phyloP scores from a whole-genome alignment of 2,329 filamentous ascomycete genomes.

The Clonostachys chloroleuca region DNA sequence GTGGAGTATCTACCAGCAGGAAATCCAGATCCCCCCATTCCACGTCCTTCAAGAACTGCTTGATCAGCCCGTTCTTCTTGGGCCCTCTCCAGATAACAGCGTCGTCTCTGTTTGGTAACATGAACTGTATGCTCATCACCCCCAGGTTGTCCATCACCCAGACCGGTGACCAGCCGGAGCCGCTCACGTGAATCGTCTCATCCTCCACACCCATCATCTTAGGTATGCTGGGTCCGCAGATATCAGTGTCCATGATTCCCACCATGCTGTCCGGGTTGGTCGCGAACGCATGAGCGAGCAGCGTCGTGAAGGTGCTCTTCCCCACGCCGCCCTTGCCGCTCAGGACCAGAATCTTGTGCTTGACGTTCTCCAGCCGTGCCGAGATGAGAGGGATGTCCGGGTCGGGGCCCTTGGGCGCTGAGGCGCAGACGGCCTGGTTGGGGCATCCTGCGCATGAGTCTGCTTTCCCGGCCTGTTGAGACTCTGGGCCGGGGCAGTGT shows the following conservation, averaged over 20 bases:
- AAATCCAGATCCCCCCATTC: constrained; percentile 97
- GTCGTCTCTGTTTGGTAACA: constrained; percentile 90
- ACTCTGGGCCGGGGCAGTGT: constrained; percentile 90
- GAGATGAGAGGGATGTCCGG: constrained; percentile 90
- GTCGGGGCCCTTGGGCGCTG: constrained; percentile 90
- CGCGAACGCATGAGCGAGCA: constrained; percentile 87
- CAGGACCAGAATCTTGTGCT: constrained; percentile 89
- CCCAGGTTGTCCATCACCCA: constrained; percentile 93
- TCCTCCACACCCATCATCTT: constrained; percentile 98
- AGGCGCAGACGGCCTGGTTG: constrained; percentile 92
- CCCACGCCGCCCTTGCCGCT: constrained; percentile 96
- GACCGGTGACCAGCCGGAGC: constrained; percentile 87
- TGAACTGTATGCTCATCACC: constrained; percentile 98
- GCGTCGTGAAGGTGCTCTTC: constrained; percentile 88
- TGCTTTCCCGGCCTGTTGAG: constrained; percentile 61
- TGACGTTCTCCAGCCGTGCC: constrained; percentile 72
- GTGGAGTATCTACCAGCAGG: constrained; percentile 89
- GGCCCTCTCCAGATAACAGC: constrained; percentile 96
- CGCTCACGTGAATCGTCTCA: constrained; percentile 89
- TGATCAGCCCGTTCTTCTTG: constrained; percentile 98
- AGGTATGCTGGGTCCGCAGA: constrained; percentile 91
- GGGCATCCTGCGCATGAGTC: constrained; percentile 94
- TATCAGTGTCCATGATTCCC: constrained; percentile 97
- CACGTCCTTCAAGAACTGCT: constrained; percentile 96
- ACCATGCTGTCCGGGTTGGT: constrained; percentile 74